Evolutionary conservation across 2,329 filamentous ascomycete genomes (phyloP).

Genomic region (Sclerotinia minor): DNA sequence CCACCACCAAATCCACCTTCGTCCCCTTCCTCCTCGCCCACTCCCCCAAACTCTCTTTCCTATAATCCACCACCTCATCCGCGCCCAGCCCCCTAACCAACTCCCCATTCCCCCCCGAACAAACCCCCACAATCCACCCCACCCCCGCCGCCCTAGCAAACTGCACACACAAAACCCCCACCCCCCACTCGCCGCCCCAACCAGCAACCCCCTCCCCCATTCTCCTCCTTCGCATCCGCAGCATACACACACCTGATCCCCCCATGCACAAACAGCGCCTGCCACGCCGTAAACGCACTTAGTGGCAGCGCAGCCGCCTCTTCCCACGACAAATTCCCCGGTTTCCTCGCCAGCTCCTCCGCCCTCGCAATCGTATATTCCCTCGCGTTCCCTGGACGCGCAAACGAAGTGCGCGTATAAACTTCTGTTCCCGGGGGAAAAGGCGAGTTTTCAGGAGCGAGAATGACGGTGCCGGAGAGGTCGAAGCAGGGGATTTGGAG

Average conservation of each 20-base stretch:
- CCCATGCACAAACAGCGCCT: conserved; percentile 13
- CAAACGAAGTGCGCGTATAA: neutral
- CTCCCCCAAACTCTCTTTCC: neutral
- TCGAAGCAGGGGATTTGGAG: conserved; percentile 13
- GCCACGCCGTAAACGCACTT: conserved; percentile 22
- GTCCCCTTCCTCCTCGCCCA: neutral
- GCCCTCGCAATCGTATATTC: neutral
- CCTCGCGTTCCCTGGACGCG: conserved; percentile 8
- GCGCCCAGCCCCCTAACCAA: neutral
- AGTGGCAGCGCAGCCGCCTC: conserved; percentile 12
- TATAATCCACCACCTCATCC: conserved; percentile 18
- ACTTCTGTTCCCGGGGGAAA: conserved; percentile 12
- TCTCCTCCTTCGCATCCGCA: neutral
- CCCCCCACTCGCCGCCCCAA: conserved; percentile 17
- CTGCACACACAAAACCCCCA: neutral
- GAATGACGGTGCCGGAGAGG: neutral
- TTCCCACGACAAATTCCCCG: conserved; percentile 4
- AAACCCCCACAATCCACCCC: conserved; percentile 4
- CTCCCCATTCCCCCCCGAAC: neutral
- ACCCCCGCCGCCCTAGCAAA: conserved; percentile 12
- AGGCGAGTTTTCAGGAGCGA: fast-evolving
- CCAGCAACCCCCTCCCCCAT: neutral
- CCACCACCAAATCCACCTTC: conserved; percentile 19
- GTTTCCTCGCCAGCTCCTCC: conserved; percentile 1
- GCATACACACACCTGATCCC: conserved; percentile 6